These are phyloP conservation scores for Lenzites betulinus DNA, from an alignment of 768 basidiomycete genomes.

Conservation along the genomic window DNA sequence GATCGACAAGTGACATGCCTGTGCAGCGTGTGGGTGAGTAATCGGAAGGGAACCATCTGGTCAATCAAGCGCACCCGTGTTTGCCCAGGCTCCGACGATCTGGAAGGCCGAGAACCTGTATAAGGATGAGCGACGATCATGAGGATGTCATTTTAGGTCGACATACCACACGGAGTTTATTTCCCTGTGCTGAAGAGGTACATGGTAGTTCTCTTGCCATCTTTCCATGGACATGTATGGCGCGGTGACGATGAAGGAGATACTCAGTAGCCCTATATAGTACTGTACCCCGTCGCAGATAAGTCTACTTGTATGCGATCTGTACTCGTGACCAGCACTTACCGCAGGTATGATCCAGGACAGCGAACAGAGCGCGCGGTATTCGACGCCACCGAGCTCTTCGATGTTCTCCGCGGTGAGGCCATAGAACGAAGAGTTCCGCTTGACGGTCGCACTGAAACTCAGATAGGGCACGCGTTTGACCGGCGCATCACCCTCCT, in stretches of 20 bases:
- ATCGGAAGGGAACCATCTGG: not conserved
- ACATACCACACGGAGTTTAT: slow-evolving; percentile 46
- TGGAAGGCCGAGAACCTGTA: slow-evolving; percentile 50
- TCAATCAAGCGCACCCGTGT: slow-evolving; percentile 40
- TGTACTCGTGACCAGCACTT: not conserved
- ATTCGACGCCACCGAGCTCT: slow-evolving; percentile 91
- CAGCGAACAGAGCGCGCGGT: slow-evolving; percentile 74
- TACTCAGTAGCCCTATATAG: slow-evolving; percentile 43
- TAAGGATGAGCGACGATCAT: not conserved
- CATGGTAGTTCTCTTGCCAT: slow-evolving; percentile 41
- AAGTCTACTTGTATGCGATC: not conserved
- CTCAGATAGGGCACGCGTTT: slow-evolving; percentile 73
- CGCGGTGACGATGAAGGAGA: slow-evolving; percentile 47
- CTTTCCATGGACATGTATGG: slow-evolving; percentile 44
- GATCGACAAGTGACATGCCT: slow-evolving; percentile 47
- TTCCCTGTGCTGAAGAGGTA: slow-evolving; percentile 38
- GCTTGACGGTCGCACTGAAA: slow-evolving; percentile 75
- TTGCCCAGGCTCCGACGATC: slow-evolving; percentile 51
- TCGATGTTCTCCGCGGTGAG: slow-evolving; percentile 80
- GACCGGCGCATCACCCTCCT: not conserved
- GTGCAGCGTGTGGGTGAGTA: not conserved
- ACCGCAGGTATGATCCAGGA: slow-evolving; percentile 78
- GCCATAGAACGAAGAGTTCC: slow-evolving; percentile 68
- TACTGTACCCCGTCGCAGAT: slow-evolving; percentile 38
- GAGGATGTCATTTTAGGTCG: not conserved